A percentile compares a stretch with the other conserved stretches of the same genome.
phyloP scores from a whole-genome alignment of 192 early-diverging fungal genomes.

The Umbelopsis vinacea region DNA sequence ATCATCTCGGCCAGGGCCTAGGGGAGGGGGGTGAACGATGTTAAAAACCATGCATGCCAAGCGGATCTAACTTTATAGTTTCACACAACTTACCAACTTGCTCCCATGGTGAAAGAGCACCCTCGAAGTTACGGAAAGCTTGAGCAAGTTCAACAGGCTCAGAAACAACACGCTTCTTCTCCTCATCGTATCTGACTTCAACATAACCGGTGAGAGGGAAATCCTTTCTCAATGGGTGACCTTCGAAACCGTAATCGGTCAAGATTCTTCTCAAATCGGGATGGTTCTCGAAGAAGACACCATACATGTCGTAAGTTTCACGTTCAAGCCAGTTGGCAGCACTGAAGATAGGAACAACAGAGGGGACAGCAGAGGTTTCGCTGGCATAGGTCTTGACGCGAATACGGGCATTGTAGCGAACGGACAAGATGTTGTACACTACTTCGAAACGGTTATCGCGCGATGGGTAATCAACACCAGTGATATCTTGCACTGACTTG shows the following conservation, averaged over 20 bases:
- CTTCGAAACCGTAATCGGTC: constrained; percentile 99
- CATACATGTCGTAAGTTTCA: constrained; percentile 99
- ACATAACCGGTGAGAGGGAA: constrained; percentile 99
- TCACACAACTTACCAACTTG: constrained; percentile 62
- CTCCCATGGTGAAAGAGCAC: constrained; percentile 93
- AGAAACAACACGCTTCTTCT: constrained; percentile 95
- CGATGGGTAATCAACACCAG: constrained; percentile 93
- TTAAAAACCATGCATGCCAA: not conserved
- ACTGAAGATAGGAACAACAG: constrained; percentile 75
- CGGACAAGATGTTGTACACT: constrained; percentile 89
- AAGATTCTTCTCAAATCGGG: constrained; percentile 96
- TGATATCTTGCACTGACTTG: constrained; percentile 88
- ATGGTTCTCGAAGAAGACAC: constrained; percentile 94
- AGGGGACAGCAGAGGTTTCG: constrained; percentile 91
- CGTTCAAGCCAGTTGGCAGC: constrained; percentile 98
- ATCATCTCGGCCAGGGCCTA: constrained; percentile 50
- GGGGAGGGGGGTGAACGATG: not conserved
- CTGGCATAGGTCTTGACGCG: constrained; percentile 97
- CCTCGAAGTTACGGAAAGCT: constrained; percentile 94
- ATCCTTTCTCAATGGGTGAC: constrained; percentile 93
- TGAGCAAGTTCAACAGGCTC: constrained; percentile 97
- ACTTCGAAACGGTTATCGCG: constrained; percentile 95
- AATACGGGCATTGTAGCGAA: constrained; percentile 91
- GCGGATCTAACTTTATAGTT: not conserved
- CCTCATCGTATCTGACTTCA: constrained; percentile 97